A percentile compares a stretch with the other conserved stretches of the same genome.
phyloP scores from a whole-genome alignment of 306 rosid species.

The Hippophae tibetana region DNA sequence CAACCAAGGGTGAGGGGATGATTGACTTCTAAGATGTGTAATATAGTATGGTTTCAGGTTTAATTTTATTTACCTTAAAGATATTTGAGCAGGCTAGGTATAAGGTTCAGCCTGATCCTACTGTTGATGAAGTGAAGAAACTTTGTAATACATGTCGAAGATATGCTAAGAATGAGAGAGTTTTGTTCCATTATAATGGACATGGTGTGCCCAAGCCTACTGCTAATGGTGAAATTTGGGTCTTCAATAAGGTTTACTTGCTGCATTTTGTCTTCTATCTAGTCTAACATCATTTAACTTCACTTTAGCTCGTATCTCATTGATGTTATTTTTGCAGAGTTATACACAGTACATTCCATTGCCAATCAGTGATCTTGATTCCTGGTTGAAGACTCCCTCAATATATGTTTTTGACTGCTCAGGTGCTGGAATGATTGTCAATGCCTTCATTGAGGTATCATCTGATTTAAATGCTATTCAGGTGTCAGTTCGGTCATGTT shows the following conservation, averaged over 20 bases:
- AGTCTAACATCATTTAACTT: not conserved
- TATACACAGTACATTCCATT: constrained; percentile 95
- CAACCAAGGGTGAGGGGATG: constrained; percentile 72
- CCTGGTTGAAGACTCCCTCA: constrained; percentile 98
- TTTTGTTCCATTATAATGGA: constrained; percentile 94
- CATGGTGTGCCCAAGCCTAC: constrained; percentile 99
- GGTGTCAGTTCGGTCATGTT: not conserved
- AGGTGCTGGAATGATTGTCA: constrained; percentile 84
- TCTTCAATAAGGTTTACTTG: constrained; percentile 76
- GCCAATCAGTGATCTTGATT: constrained; percentile 81
- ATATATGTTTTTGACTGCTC: constrained; percentile 97
- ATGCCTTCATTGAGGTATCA: constrained; percentile 72
- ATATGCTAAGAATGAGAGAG: constrained; percentile 86
- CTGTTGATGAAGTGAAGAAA: constrained; percentile 95
- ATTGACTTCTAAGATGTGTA: constrained; percentile 14
- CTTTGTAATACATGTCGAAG: constrained; percentile 85
- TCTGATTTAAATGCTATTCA: not conserved
- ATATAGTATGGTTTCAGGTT: constrained; percentile 14
- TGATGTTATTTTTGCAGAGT: constrained; percentile 49
- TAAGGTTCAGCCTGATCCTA: constrained; percentile 87
- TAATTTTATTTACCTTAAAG: constrained; percentile 23
- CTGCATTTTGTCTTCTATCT: constrained; percentile 6
- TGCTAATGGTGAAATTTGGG: constrained; percentile 96
- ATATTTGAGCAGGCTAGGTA: constrained; percentile 67
- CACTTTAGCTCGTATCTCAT: constrained; percentile 8